Evolutionary conservation across 768 basidiomycete genomes (phyloP).

Genomic region (Pleurotus citrinopileatus): DNA sequence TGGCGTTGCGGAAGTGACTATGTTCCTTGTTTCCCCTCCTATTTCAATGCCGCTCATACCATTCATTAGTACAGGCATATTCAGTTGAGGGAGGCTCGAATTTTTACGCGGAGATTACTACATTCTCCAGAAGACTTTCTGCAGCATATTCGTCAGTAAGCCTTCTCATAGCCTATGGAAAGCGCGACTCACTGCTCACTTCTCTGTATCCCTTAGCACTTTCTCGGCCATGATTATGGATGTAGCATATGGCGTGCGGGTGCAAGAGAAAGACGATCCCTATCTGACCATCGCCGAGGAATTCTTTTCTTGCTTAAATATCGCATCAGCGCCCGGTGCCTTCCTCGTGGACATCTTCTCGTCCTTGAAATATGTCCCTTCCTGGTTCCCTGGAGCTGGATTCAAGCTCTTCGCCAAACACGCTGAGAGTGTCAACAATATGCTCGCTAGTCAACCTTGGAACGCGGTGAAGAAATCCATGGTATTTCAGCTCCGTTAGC

Average conservation of each 20-base stretch:
- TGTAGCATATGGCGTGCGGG: background rate
- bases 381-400: constrained; percentile 5
- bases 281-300: background rate
- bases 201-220: background rate
- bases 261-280: background rate
- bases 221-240: constrained; percentile 5
- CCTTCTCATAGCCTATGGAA: background rate
- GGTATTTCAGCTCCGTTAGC: background rate
- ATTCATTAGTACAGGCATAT: background rate
- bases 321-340: background rate
- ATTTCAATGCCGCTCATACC: background rate
- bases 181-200: background rate
- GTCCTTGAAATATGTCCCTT: constrained; percentile 1
- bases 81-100: background rate
- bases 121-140: constrained; percentile 5
- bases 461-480: background rate
- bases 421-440: background rate
- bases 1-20: constrained; percentile 10
- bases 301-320: background rate
- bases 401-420: background rate
- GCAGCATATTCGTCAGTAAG: constrained; percentile 9
- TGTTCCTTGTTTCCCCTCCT: background rate
- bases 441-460: background rate
- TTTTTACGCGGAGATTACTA: background rate
- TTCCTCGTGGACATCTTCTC: background rate